These are phyloP conservation scores for Tulasnella sp. DNA, from an alignment of 768 basidiomycete genomes.

Conservation along the genomic window DNA sequence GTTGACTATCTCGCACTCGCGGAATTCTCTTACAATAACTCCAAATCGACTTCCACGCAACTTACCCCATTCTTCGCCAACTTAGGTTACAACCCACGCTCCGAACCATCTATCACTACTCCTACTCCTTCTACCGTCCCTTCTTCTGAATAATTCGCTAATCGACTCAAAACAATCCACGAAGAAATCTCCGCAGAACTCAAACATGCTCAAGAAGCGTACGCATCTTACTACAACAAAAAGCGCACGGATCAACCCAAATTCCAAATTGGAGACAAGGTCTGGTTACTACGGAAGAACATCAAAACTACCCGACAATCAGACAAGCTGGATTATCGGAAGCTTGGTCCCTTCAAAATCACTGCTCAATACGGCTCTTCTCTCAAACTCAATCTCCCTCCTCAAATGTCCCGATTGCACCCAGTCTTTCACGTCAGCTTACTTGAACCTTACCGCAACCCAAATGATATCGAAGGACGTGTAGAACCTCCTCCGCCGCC, in stretches of 20 bases:
- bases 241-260: constrained; percentile 22
- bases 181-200: constrained; percentile 27
- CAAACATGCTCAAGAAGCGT: constrained; percentile 23
- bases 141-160: constrained; percentile 25
- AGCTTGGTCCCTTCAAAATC: constrained; percentile 25
- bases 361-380: not conserved
- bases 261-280: constrained; percentile 26
- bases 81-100: constrained; percentile 13
- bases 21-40: constrained; percentile 24
- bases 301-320: constrained; percentile 33
- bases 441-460: not conserved
- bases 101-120: not conserved
- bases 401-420: not conserved
- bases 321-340: constrained; percentile 29
- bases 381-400: not conserved
- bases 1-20: constrained; percentile 19
- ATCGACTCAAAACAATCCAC: constrained; percentile 25
- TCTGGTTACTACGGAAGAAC: constrained; percentile 30
- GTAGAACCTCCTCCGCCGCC: not conserved
- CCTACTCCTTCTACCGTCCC: constrained; percentile 22
- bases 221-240: constrained; percentile 24
- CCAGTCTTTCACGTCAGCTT: constrained; percentile 9
- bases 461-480: not conserved
- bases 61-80: constrained; percentile 20
- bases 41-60: constrained; percentile 16